Evolutionary conservation across 2,329 filamentous ascomycete species (phyloP).

Genomic region (Pezizomycotina sp.): DNA sequence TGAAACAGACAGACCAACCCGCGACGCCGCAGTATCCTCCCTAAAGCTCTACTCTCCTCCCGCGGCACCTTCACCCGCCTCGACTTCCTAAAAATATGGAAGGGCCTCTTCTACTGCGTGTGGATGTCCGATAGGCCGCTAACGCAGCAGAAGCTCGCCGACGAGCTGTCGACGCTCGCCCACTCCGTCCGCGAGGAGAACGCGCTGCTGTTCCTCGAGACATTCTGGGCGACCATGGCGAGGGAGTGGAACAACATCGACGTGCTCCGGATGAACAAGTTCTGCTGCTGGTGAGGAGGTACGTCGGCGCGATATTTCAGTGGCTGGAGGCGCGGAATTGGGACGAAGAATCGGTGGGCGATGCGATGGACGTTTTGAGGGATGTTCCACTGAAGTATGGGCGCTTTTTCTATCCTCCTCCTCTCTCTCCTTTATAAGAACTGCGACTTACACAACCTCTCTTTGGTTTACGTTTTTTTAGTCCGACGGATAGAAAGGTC

Average conservation of each 20-base stretch:
- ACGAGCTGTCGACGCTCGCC: slow-evolving; percentile 51
- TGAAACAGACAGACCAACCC: slow-evolving; percentile 54
- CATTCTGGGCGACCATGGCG: slow-evolving; percentile 38
- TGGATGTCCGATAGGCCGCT: slow-evolving; percentile 85
- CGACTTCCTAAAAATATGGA: slow-evolving; percentile 81
- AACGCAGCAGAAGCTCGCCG: slow-evolving; percentile 70
- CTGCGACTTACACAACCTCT: no score
- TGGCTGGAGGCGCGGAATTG: slow-evolving; percentile 34
- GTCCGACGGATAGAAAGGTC: slow-evolving; percentile 39
- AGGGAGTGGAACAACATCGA: slow-evolving; percentile 38
- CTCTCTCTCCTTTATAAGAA: neutral
- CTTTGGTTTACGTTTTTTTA: no score
- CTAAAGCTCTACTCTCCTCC: slow-evolving; percentile 59
- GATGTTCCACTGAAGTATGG: slow-evolving; percentile 31
- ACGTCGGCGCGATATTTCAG: slow-evolving; percentile 53
- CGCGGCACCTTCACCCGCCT: slow-evolving; percentile 42
- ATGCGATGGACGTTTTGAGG: slow-evolving; percentile 35
- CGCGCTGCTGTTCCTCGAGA: slow-evolving; percentile 36
- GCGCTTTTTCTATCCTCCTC: slow-evolving; percentile 1
- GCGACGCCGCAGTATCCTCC: slow-evolving; percentile 59
- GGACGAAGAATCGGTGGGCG: slow-evolving; percentile 29
- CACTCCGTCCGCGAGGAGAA: slow-evolving; percentile 20
- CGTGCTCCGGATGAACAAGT: slow-evolving; percentile 70
- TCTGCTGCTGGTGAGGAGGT: slow-evolving; percentile 67
- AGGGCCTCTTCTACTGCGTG: slow-evolving; percentile 77